Conservation (phyloP, 352 stramenopile genomes). For the Phytophthora fragariaefolia region DNA sequence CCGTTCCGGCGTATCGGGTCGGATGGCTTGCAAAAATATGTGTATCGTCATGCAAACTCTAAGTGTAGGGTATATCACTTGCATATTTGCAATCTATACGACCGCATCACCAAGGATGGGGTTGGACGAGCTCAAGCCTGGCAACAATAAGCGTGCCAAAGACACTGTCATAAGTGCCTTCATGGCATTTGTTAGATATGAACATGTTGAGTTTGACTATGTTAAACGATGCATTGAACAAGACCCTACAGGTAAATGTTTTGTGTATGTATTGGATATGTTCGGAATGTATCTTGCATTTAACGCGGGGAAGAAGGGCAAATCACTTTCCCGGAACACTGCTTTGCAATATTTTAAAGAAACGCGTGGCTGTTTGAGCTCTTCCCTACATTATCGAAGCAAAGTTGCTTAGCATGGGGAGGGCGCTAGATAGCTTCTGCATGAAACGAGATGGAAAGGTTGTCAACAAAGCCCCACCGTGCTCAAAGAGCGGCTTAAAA, state of each 20-base stretch:
- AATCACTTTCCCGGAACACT: constrained; percentile 24
- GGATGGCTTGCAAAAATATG: constrained; percentile 15
- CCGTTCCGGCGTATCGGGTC: constrained; percentile 22
- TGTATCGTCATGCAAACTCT: constrained; percentile 14
- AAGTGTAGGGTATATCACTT: constrained; percentile 18
- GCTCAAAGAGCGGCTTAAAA: constrained; percentile 8
- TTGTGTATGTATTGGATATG: constrained; percentile 22
- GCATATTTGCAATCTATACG: constrained; percentile 28
- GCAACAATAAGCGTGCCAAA: constrained; percentile 19
- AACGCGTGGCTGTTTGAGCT: constrained; percentile 23
- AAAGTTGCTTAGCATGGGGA: constrained; percentile 20
- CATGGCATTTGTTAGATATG: constrained; percentile 20
- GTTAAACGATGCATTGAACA: constrained; percentile 21
- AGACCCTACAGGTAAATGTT: constrained; percentile 19
- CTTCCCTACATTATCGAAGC: constrained; percentile 14
- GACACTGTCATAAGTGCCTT: constrained; percentile 11
- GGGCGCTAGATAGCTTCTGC: constrained; percentile 11
- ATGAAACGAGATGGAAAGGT: constrained; percentile 7
- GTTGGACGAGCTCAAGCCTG: constrained; percentile 25
- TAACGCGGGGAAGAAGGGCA: constrained; percentile 21
- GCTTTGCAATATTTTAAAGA: constrained; percentile 12
- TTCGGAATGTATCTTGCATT: constrained; percentile 35
- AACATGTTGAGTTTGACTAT: constrained; percentile 26
- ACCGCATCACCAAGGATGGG: constrained; percentile 17
- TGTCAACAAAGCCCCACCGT: constrained; percentile 15